These are phyloP conservation scores for Fusarium oxysporum DNA, from an alignment of 2,329 filamentous ascomycete genomes.

Conservation along the genomic window DNA sequence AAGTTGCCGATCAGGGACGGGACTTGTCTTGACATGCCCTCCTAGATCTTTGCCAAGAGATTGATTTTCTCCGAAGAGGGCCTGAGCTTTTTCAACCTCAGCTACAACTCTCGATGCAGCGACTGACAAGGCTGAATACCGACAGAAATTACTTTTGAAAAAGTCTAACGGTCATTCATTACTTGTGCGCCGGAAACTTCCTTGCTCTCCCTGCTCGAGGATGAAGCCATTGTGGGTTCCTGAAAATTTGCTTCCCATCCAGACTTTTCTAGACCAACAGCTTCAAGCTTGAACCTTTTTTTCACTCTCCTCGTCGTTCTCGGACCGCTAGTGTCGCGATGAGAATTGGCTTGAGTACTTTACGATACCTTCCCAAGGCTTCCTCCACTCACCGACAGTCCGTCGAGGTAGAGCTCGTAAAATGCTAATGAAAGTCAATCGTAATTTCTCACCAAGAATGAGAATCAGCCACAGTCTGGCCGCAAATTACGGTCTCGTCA, in stretches of 20 bases:
- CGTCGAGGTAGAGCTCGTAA: background rate
- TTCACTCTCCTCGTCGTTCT: background rate
- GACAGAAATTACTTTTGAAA: background rate
- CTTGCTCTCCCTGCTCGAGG: conserved; percentile 6
- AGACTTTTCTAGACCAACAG: conserved; percentile 31
- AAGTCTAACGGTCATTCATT: conserved; percentile 12
- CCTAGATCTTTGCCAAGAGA: conserved; percentile 41
- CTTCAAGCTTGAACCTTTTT: conserved; percentile 18
- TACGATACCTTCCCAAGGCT: conserved; percentile 5
- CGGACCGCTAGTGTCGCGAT: conserved; percentile 20
- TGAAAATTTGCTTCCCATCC: conserved; percentile 34
- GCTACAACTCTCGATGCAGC: background rate
- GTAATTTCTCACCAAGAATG: conserved; percentile 12
- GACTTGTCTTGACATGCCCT: conserved; percentile 25
- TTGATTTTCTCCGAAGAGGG: conserved; percentile 38
- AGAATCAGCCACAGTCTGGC: conserved; percentile 28
- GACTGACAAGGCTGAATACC: conserved; percentile 11
- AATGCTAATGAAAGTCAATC: conserved; percentile 7
- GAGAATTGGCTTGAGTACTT: conserved; percentile 16
- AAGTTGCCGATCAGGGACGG: conserved; percentile 42
- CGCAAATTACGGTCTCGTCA: background rate
- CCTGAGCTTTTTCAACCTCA: conserved; percentile 14
- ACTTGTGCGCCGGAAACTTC: conserved; percentile 4
- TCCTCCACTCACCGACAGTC: conserved; percentile 7
- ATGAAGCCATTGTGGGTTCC: conserved; percentile 28